These are phyloP conservation scores for Mediolabrus comicus DNA, from an alignment of 108 stramenopile genomes.

Conservation along the genomic window DNA sequence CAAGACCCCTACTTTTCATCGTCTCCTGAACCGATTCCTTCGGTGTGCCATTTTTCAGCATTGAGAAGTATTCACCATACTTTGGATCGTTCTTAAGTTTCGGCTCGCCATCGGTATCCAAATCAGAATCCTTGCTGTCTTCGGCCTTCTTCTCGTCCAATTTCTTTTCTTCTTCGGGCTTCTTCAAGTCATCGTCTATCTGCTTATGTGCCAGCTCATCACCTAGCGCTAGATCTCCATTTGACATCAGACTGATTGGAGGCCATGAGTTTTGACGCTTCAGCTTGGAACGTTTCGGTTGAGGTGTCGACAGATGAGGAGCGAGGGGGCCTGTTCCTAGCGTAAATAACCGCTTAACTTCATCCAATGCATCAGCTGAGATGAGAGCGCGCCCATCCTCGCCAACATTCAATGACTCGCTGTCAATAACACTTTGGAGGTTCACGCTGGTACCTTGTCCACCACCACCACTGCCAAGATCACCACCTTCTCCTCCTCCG, in stretches of 20 bases:
- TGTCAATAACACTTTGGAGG: neutral
- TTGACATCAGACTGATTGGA: neutral
- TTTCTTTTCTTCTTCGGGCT: neutral
- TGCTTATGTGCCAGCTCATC: neutral
- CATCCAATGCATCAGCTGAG: neutral
- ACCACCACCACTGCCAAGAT: no score
- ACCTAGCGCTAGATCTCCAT: neutral
- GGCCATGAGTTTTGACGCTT: conserved; percentile 8
- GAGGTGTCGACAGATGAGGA: neutral
- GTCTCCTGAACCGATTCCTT: conserved; percentile 78
- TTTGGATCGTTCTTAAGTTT: conserved; percentile 68
- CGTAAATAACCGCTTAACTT: neutral
- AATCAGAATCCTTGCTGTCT: neutral
- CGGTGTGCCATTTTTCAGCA: conserved; percentile 84
- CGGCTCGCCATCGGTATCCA: neutral
- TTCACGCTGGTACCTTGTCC: neutral
- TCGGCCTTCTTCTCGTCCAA: neutral
- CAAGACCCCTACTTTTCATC: conserved; percentile 69
- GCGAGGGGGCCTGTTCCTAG: neutral
- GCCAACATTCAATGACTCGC: neutral
- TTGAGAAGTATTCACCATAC: conserved; percentile 66
- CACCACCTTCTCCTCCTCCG: neutral
- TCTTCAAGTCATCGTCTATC: conserved; percentile 1
- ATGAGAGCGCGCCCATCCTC: neutral
- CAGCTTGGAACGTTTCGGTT: neutral